Percentiles rank a stretch among this genome's conserved stretches.
Evolutionary conservation across 2,329 filamentous ascomycete genomes (phyloP).

Genomic region (Cladosporium sp.): DNA sequence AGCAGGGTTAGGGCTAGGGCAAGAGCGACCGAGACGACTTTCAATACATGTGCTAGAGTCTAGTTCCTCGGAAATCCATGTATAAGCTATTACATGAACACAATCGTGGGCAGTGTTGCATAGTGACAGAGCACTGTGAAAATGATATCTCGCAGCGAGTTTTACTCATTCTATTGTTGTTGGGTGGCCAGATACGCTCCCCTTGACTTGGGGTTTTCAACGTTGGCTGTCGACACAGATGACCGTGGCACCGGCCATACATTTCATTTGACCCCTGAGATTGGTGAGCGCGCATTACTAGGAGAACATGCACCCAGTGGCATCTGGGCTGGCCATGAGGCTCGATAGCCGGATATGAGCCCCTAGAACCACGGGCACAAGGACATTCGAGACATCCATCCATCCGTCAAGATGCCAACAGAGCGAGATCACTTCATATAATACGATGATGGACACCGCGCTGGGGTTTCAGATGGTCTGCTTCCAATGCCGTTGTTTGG

Average conservation of each 20-base stretch:
- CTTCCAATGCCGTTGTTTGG: not conserved
- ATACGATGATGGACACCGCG: not conserved
- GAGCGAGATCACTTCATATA: not conserved
- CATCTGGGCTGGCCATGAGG: not conserved
- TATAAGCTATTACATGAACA: not conserved
- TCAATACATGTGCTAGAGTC: no score
- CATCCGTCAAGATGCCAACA: not conserved
- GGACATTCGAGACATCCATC: not conserved
- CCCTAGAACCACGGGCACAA: not conserved
- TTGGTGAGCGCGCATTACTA: not conserved
- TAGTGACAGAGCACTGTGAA: not conserved
- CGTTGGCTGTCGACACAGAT: not conserved
- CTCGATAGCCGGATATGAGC: not conserved
- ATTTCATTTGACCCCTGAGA: not conserved
- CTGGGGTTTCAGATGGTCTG: not conserved
- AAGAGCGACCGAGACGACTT: not conserved
- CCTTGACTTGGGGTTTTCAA: not conserved
- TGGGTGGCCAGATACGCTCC: not conserved
- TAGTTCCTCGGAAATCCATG: no score
- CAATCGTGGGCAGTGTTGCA: not conserved
- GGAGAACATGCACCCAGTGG: not conserved
- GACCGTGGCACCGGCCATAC: not conserved
- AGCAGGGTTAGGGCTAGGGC: not conserved
- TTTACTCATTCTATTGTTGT: not conserved
- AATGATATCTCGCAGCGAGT: not conserved